Evolutionary conservation across 768 basidiomycete genomes (phyloP), one percentile per base, ranked within the genome.

Genomic region (Lepiota venenata): DNA sequence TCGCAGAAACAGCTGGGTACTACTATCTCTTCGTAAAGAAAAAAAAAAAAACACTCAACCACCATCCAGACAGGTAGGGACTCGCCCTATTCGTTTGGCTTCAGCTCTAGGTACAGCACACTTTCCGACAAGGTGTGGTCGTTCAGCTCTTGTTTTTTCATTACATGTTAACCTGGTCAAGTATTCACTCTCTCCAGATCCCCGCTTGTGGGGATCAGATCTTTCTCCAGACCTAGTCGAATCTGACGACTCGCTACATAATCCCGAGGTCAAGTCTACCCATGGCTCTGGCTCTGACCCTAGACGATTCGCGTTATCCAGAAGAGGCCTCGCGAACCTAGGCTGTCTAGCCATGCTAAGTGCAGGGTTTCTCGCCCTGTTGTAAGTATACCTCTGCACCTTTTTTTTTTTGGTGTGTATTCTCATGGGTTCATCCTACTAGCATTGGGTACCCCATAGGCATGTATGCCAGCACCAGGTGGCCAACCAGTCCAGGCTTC

Each of bases 211-310:
- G 88, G 84, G 85, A 18, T 77, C 79, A 18, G 78, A 80, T 61
- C 62, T 87, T 38, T 81, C 76, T 18, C 72, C 75, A 4, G 77
- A 82, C 63, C 58, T 74, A 39, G 70, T 77, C 20, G 88, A 91
- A 58, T 65, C 81, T 5, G 88, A 91, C 64, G 89, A 91, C 64
- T 80, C 80, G 43, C 71, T 91, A 16, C 88, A 91, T 64, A 81
- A 88, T 57, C 88, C 88, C 25, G 75, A 82, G 54, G 59, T 63
- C 47, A 63, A 61, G 27, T 56, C 63, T 7, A 55, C 59, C 29
- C 62, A 59, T 59, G 63, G 68, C 16, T 63, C 63, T 27, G 66
- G 70, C 16, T 63, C 63, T 27, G 66, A 70, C 45, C 59, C 40
- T 54, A 68, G 71, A 47, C 74, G 70, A 15, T 70, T 78, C 54